phyloP scores from a whole-genome alignment of 805 yeast genomes.

The Nakazawaea populi region DNA sequence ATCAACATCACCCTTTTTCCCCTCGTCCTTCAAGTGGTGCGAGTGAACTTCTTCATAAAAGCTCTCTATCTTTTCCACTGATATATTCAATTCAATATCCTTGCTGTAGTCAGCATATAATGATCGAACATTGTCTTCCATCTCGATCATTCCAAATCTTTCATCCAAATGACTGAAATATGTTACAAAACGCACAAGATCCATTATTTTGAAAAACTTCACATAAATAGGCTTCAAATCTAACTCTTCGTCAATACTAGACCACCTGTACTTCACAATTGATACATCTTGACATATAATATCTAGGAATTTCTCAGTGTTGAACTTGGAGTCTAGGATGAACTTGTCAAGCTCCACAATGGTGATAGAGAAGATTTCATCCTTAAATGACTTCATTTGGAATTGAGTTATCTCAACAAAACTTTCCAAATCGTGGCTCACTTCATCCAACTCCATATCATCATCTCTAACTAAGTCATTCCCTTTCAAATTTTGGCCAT shows the following conservation, averaged over 20 bases:
- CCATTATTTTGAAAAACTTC: constrained; percentile 21
- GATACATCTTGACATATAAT: background rate
- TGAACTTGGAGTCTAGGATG: background rate
- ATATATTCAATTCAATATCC: background rate
- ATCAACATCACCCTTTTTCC: background rate
- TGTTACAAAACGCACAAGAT: constrained; percentile 17
- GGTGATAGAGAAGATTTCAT: background rate
- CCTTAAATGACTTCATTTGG: background rate
- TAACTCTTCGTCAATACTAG: constrained; percentile 5
- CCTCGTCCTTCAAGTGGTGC: background rate
- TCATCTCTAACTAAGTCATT: background rate
- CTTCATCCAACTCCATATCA: constrained; percentile 5
- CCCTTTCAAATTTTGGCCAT: background rate
- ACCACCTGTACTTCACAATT: constrained; percentile 1
- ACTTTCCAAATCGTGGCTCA: background rate
- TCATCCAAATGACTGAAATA: constrained; percentile 5
- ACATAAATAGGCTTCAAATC: constrained; percentile 19
- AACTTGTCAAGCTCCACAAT: background rate
- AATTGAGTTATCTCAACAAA: constrained; percentile 1
- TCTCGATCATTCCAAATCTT: background rate
- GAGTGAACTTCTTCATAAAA: background rate
- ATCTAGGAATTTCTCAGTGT: constrained; percentile 2
- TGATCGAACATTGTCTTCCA: constrained; percentile 1
- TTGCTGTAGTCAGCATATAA: background rate
- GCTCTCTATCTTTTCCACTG: constrained; percentile 3